Percentiles rank a stretch among this genome's conserved stretches.
Evolutionary conservation across 495 filamentous ascomycete species (phyloP).

Genomic region (Penicillium nucicola): DNA sequence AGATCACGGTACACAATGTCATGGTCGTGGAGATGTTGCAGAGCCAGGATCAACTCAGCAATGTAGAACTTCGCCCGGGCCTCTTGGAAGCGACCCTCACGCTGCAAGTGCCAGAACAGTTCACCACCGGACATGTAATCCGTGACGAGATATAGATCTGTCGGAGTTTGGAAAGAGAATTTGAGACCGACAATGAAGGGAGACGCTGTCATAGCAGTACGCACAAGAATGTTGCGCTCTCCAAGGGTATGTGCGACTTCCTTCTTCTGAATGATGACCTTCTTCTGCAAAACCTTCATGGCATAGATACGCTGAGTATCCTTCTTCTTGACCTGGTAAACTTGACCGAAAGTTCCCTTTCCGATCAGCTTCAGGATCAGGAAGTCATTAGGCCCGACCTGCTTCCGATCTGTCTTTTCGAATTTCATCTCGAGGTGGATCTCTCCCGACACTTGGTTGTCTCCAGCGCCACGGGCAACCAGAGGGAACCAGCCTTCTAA

Average conservation of each 20-base stretch:
- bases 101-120: slow-evolving; percentile 97
- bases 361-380: slow-evolving; percentile 94
- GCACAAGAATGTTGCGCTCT: slow-evolving; percentile 94
- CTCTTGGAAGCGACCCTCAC: slow-evolving; percentile 94
- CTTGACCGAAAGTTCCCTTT: slow-evolving; percentile 98
- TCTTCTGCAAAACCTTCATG: slow-evolving; percentile 99
- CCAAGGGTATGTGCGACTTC: slow-evolving; percentile 96
- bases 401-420: slow-evolving; percentile 85
- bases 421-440: slow-evolving; percentile 83
- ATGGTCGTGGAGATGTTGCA: slow-evolving; percentile 92
- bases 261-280: slow-evolving; percentile 99
- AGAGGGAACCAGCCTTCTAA: slow-evolving; percentile 86
- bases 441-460: slow-evolving; percentile 80
- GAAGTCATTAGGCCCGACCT: slow-evolving; percentile 96
- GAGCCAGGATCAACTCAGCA: slow-evolving; percentile 91
- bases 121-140: slow-evolving; percentile 99
- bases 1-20: slow-evolving; percentile 96
- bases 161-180: slow-evolving; percentile 97
- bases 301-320: slow-evolving; percentile 95
- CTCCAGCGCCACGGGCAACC: slow-evolving; percentile 60
- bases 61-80: slow-evolving; percentile 98
- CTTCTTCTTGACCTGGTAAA: slow-evolving; percentile 98
- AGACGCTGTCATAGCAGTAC: slow-evolving; percentile 92
- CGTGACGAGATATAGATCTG: slow-evolving; percentile 96
- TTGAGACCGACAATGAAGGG: slow-evolving; percentile 98